Base-by-base conservation (phyloP, 331 rosid genomes). In the Cydonia oblonga region DNA sequence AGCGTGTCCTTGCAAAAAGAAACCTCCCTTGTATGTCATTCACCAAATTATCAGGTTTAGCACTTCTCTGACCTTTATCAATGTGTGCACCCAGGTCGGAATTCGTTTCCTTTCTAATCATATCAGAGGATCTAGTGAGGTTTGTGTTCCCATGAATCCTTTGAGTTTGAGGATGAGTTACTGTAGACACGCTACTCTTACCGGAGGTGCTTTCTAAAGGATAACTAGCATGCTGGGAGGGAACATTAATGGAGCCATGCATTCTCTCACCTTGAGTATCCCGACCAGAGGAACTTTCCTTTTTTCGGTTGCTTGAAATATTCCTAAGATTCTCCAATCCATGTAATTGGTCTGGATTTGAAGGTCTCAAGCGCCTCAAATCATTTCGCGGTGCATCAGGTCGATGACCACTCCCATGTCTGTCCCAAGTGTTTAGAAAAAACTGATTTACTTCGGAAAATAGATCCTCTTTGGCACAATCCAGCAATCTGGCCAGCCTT, bases 401-500 rank as follows among this genome's bases (percentile, higher is more conserved):
- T 9, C 99, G 86, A 75, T 89, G 91, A 71, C 97, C 97, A 79
- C 89, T 91, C 62, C 96, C 99, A 85, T 95, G 99, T 78, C 99
- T 87, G 24, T 91, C 96, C 99, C 97, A 95, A 54, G 99, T 95
- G 84, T 95, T 95, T 72, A 83, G 69, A 81, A 95, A 95, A 87
- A 95, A 95, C 68, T 89, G 97, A 78, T 91, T 91, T 81, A 95
- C 90, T 89, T 95, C 99, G 20, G 68, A 79, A 79, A 58, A 70
- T 66, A 91, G 78, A 20, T 89, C 96, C 54, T 89, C 96, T 73
- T 89, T 81, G 19, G 96, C 90, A 82, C 99, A 95, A 69, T 95
- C 96, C 71, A 88, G 92, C 81, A 95, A 84, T 58, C 92, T 85
- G 72, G 97, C 93, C 83, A 95, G 87, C 80, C 81, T 80, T 83